Conservation (phyloP, 768 basidiomycete genomes). For the Boletus subcaerulescens region DNA sequence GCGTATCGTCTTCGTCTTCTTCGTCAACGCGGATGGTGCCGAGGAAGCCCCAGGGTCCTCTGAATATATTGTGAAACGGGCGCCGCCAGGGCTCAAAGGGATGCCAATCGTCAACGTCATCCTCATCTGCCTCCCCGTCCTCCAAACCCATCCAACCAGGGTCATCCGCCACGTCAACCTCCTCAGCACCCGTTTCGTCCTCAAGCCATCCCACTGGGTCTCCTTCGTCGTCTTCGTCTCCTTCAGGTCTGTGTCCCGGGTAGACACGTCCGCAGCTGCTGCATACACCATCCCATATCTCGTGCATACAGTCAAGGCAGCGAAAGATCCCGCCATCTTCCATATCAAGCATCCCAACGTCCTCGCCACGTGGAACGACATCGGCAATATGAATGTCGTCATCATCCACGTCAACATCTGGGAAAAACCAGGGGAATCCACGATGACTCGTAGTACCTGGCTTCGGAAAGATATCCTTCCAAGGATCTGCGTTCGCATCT, state of each 20-base stretch:
- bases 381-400: slow-evolving; percentile 15
- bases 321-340: slow-evolving; percentile 79
- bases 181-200: slow-evolving; percentile 37
- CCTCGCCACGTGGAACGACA: slow-evolving; percentile 28
- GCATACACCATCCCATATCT: slow-evolving; percentile 71
- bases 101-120: slow-evolving; percentile 23
- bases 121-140: slow-evolving; percentile 34
- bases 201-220: slow-evolving; percentile 35
- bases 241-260: slow-evolving; percentile 43
- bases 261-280: slow-evolving; percentile 59
- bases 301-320: slow-evolving; percentile 74
- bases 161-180: slow-evolving; percentile 28
- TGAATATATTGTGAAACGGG: slow-evolving; percentile 8
- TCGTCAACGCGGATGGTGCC: slow-evolving; percentile 21
- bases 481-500: slow-evolving; percentile 48
- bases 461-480: slow-evolving; percentile 59
- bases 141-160: slow-evolving; percentile 34
- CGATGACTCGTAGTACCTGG: background rate
- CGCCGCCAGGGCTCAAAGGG: slow-evolving; percentile 18
- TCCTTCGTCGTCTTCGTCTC: slow-evolving; percentile 25
- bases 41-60: slow-evolving; percentile 18
- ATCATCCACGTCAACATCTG: slow-evolving; percentile 17
- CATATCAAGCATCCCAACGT: slow-evolving; percentile 63
- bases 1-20: slow-evolving; percentile 14
- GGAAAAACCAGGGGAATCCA: slow-evolving; percentile 25